These are phyloP conservation scores for Melampsora americana DNA, from an alignment of 1,284 basidiomycete genomes.

Conservation along the genomic window DNA sequence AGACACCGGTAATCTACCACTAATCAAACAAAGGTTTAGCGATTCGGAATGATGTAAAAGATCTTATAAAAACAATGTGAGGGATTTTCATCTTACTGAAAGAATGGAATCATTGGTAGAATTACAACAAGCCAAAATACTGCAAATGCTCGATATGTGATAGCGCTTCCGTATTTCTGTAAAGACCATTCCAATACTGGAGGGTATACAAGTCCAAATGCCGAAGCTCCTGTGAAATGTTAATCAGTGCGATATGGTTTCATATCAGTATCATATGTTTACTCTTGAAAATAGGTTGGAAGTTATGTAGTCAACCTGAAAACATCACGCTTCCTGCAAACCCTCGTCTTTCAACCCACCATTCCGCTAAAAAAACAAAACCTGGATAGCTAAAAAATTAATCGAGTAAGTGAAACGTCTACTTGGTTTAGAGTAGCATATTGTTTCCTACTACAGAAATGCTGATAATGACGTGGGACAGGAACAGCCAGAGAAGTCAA, in stretches of 20 bases:
- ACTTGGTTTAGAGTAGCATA: not conserved
- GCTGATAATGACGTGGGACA: not conserved
- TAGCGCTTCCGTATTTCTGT: slow-evolving; percentile 8
- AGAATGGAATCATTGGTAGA: slow-evolving; percentile 20
- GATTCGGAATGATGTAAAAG: not conserved
- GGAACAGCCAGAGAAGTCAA: not conserved
- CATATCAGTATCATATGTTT: too few species aligned
- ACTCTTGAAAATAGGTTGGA: not conserved
- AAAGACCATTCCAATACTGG: slow-evolving; percentile 24
- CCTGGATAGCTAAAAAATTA: slow-evolving; percentile 11
- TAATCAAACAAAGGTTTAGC: not conserved
- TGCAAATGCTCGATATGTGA: slow-evolving; percentile 16
- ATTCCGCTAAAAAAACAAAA: slow-evolving; percentile 25
- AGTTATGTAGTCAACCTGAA: not conserved
- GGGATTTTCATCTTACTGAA: slow-evolving; percentile 2
- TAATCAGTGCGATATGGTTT: not conserved
- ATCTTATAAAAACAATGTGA: too few species aligned
- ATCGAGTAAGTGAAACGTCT: not conserved
- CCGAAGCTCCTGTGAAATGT: slow-evolving; percentile 16
- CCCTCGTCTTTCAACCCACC: slow-evolving; percentile 33
- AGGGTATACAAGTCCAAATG: slow-evolving; percentile 13
- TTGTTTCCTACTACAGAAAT: slow-evolving; percentile 23
- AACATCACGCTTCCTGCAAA: slow-evolving; percentile 19
- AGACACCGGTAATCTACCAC: slow-evolving; percentile 14
- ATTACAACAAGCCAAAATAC: slow-evolving; percentile 5